Evolutionary conservation across 2,329 filamentous ascomycete species (phyloP).

Genomic region (Sporothrix luriei): DNA sequence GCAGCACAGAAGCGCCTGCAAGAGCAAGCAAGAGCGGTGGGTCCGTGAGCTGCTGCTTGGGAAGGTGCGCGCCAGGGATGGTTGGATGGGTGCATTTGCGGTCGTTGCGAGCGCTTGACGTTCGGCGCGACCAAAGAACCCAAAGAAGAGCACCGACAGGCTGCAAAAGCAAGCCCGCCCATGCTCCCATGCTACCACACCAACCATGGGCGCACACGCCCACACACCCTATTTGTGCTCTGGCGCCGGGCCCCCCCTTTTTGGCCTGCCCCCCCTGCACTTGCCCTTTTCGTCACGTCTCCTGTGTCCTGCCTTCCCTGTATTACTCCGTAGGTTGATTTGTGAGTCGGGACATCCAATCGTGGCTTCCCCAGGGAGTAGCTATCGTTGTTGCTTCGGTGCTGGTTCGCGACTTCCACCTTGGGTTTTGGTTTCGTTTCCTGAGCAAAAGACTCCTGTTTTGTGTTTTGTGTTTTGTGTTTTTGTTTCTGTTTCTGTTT

Average conservation of each 20-base stretch:
- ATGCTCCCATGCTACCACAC: constrained; percentile 24
- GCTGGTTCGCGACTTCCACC: constrained; percentile 17
- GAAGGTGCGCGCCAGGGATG: background rate
- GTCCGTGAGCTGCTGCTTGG: constrained; percentile 18
- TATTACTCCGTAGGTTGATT: constrained; percentile 14
- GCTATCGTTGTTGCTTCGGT: constrained; percentile 4
- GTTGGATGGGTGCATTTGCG: background rate
- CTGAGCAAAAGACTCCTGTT: background rate
- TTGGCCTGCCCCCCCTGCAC: constrained; percentile 23
- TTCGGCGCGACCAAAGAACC: constrained; percentile 9
- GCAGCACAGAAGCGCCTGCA: constrained; percentile 2
- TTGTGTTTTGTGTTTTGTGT: background rate
- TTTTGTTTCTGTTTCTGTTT: background rate
- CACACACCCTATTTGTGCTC: constrained; percentile 22
- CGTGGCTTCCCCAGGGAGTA: constrained; percentile 1
- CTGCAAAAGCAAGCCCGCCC: constrained; percentile 6
- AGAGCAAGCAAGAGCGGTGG: constrained; percentile 3
- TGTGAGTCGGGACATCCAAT: constrained; percentile 10
- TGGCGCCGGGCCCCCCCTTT: constrained; percentile 25
- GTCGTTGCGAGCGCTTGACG: constrained; percentile 5
- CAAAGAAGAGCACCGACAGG: background rate
- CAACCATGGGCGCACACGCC: constrained; percentile 29
- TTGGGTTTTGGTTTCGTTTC: constrained; percentile 15
- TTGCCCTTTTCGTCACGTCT: constrained; percentile 25
- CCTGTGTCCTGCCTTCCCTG: constrained; percentile 11